phyloP scores from a whole-genome alignment of 257 asterid genomes.

The Datura wrightii region DNA sequence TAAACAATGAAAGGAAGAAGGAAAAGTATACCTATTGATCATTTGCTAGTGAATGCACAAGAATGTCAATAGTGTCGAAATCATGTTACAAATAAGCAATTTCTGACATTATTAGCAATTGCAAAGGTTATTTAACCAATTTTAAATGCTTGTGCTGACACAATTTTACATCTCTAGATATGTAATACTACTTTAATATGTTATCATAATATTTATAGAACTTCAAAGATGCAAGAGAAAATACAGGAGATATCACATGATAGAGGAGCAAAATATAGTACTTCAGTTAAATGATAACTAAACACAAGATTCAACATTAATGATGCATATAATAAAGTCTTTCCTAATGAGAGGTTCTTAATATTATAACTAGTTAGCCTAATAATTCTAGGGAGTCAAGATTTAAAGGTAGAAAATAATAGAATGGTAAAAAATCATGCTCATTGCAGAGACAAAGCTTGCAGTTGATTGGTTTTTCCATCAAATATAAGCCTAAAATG shows the following conservation, averaged over 20 bases:
- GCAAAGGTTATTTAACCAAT: background rate
- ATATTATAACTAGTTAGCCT: no score
- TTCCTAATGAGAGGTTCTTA: background rate
- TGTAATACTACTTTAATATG: background rate
- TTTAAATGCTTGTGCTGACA: background rate
- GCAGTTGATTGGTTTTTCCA: no score
- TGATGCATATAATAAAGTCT: background rate
- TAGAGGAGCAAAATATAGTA: background rate
- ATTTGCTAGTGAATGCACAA: constrained; percentile 95
- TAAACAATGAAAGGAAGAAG: background rate
- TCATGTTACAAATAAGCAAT: constrained; percentile 84
- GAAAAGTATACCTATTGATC: constrained; percentile 75
- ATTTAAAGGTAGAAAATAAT: no score
- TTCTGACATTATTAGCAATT: constrained; percentile 53
- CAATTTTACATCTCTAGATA: background rate
- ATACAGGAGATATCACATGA: background rate
- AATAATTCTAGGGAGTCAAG: no score
- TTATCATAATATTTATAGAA: background rate
- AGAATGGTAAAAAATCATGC: no score
- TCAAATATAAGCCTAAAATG: no score
- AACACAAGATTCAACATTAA: background rate
- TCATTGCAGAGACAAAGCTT: no score
- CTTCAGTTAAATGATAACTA: background rate
- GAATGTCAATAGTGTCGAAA: constrained; percentile 92
- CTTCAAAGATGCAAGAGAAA: background rate